Percentiles rank a stretch among this genome's conserved stretches.
Evolutionary conservation across 2,329 filamentous ascomycete genomes (phyloP).

Genomic region (Aspergillus felis): DNA sequence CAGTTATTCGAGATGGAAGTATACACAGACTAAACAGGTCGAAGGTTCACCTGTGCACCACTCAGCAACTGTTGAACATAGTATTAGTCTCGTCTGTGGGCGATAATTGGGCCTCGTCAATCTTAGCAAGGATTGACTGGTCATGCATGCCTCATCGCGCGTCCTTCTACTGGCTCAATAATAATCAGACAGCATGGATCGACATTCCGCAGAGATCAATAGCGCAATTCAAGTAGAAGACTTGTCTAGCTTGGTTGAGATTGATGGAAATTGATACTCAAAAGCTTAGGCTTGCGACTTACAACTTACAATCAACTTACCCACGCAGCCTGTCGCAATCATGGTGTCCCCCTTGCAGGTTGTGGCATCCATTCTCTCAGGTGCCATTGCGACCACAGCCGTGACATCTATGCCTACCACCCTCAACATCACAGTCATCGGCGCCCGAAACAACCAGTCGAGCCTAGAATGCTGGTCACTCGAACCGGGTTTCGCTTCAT

Average conservation of each 20-base stretch:
- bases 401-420: slow-evolving; percentile 12
- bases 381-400: slow-evolving; percentile 7
- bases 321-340: neutral
- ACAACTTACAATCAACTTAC: neutral
- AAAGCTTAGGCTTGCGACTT: neutral
- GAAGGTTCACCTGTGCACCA: too few species aligned
- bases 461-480: slow-evolving; percentile 48
- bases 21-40: too few species aligned
- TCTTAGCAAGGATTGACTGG: too few species aligned
- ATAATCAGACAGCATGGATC: too few species aligned
- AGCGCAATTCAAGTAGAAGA: neutral
- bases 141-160: too few species aligned
- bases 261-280: neutral
- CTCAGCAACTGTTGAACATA: too few species aligned
- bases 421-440: slow-evolving; percentile 44
- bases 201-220: too few species aligned
- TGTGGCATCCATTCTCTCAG: slow-evolving; percentile 1
- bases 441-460: slow-evolving; percentile 35
- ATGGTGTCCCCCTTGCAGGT: neutral
- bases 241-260: neutral
- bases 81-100: too few species aligned
- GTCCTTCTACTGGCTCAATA: too few species aligned
- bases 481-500: slow-evolving; percentile 30
- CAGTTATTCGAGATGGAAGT: too few species aligned
- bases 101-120: too few species aligned